Base-by-base conservation (phyloP, 2,329 filamentous ascomycete genomes). In the Coniochaeta pulveracea region DNA sequence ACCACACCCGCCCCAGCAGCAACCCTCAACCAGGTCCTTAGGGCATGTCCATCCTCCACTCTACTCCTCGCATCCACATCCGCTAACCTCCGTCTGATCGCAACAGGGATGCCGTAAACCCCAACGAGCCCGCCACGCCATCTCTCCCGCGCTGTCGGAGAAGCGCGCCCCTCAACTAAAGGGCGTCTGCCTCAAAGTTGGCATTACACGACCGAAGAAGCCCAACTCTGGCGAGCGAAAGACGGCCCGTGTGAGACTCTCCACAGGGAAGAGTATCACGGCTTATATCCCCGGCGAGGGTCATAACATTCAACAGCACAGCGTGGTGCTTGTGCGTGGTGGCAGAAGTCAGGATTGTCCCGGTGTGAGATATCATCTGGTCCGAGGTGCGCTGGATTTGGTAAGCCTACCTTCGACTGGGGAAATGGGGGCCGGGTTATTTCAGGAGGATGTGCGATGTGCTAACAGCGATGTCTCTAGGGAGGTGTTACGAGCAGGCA, bases 261-360 rank as follows among this genome's bases (percentile, higher is more conserved):
- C 83, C 39, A 88, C 76, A 42, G 91, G 91, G 35, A 85, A 78
- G 52, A 72, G 93, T 38, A 69, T 98, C 41, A 94, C 85, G 38
- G 85, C 84, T 17, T 96, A 95, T 64, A 95, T 98, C 51, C 86
- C 88, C 21, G 91, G 91, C 34, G 89, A 96, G 72, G 89, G 91
- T 31, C 91, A 98, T 63, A 98, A 96, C 59, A 88, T 96, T 44
- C 89, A 96, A 69, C 91, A 96, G 70, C 93, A 98, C 67, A 93
- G 83, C 48, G 91, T 98, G 29, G 91, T 98, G 36, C 67, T 96
- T 44, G 88, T 98, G n/a, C 72, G 91, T 44, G 91, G 91, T 37
- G 91, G 91, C 3, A 72, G 91, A 54, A 78, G 76, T 43, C 91
- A 96, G 72, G 91, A 98, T 77, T 98, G 91, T 64, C 91, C 91